Evolutionary conservation across 768 basidiomycete species (phyloP).

Genomic region (Amanita inopinata): DNA sequence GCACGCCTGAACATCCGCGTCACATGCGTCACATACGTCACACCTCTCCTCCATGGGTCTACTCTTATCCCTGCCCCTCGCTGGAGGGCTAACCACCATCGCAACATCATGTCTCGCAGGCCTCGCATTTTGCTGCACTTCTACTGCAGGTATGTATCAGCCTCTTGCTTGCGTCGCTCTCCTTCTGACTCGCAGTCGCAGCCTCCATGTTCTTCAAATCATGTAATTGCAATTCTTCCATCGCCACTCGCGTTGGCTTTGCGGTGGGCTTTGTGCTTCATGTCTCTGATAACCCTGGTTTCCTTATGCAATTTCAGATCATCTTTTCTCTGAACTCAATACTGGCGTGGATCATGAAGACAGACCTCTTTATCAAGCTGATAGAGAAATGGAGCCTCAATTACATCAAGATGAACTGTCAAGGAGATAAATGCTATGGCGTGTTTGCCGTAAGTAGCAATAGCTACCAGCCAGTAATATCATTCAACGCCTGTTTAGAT

Average conservation of each 20-base stretch:
- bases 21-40: slow-evolving; percentile 1
- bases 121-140: slow-evolving; percentile 79
- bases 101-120: slow-evolving; percentile 80
- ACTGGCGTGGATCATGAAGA: slow-evolving; percentile 95
- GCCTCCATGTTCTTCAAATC: slow-evolving; percentile 97
- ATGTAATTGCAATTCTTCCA: slow-evolving; percentile 98
- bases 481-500: slow-evolving; percentile 35
- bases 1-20: background rate
- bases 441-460: slow-evolving; percentile 71
- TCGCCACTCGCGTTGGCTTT: slow-evolving; percentile 94
- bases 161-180: background rate
- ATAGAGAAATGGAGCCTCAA: slow-evolving; percentile 92
- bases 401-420: slow-evolving; percentile 98
- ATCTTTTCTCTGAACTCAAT: slow-evolving; percentile 95
- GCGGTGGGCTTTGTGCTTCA: slow-evolving; percentile 37
- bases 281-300: background rate
- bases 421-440: slow-evolving; percentile 89
- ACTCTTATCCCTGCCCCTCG: slow-evolving; percentile 62
- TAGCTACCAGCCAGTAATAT: background rate
- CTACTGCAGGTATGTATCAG: slow-evolving; percentile 61
- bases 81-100: slow-evolving; percentile 58
- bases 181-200: slow-evolving; percentile 19
- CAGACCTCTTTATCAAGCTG: slow-evolving; percentile 73
- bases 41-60: slow-evolving; percentile 49
- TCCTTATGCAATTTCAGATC: slow-evolving; percentile 41